Conservation (phyloP, 495 filamentous ascomycete species). For the Neurospora sp. region DNA sequence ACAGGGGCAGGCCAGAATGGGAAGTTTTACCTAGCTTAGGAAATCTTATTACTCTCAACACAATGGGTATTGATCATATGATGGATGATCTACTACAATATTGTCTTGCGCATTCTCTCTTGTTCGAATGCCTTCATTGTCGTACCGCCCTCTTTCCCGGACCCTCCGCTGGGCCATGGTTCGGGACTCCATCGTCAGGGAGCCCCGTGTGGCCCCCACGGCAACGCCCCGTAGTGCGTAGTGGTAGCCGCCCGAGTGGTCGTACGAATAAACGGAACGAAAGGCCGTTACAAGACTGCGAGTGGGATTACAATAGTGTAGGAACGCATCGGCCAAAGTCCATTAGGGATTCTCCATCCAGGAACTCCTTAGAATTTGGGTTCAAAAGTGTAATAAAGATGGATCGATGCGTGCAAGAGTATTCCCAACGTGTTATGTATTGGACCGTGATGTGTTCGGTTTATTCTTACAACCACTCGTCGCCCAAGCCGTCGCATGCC, state of each 20-base stretch:
- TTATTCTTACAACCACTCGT: no score
- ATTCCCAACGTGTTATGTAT: no score
- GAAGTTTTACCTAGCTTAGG: background rate
- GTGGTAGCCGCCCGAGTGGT: background rate
- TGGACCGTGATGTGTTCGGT: no score
- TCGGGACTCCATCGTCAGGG: background rate
- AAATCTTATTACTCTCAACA: background rate
- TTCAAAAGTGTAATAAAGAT: no score
- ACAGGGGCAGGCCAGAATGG: background rate
- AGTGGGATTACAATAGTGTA: no score
- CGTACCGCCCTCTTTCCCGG: background rate
- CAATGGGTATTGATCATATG: background rate
- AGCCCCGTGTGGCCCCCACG: background rate
- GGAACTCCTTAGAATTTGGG: no score
- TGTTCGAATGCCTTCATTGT: background rate
- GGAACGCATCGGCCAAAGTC: no score
- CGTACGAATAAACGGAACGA: no score
- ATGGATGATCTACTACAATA: background rate
- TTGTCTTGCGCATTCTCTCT: background rate
- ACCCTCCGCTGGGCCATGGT: background rate
- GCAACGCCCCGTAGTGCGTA: background rate
- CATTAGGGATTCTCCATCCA: no score
- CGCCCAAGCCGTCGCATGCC: background rate
- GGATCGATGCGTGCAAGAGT: no score
- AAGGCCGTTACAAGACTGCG: no score